Evolutionary conservation across 73 alveolate species (phyloP).

Genomic region (Paramecium biaurelia): DNA sequence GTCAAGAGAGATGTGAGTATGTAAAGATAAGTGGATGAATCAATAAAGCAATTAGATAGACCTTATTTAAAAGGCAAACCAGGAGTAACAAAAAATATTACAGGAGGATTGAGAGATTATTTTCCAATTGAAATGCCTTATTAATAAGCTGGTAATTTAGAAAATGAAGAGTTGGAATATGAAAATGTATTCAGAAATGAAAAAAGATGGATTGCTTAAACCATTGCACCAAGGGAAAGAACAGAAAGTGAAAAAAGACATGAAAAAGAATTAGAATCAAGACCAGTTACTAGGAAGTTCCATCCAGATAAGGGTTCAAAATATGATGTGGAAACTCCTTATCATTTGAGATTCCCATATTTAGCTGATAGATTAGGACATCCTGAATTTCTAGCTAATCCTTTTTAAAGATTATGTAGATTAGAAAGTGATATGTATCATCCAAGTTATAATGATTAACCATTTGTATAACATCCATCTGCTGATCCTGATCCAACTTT

Average conservation of each 20-base stretch:
- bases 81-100: conserved; percentile 48
- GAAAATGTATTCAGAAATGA: conserved; percentile 59
- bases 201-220: conserved; percentile 64
- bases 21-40: conserved; percentile 49
- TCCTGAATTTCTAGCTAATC: conserved; percentile 81
- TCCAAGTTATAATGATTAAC: conserved; percentile 82
- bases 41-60: conserved; percentile 45
- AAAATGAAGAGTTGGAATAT: conserved; percentile 1
- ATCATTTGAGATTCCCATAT: conserved; percentile 86
- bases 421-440: conserved; percentile 82
- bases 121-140: conserved; percentile 16
- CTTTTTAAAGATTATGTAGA: conserved; percentile 77
- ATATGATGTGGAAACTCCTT: conserved; percentile 84
- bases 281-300: conserved; percentile 55
- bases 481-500: conserved; percentile 86
- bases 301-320: conserved; percentile 80
- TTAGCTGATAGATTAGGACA: conserved; percentile 88
- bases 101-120: conserved; percentile 60
- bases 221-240: not conserved
- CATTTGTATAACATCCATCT: conserved; percentile 87
- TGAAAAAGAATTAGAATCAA: conserved; percentile 34
- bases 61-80: conserved; percentile 58
- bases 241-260: conserved; percentile 32
- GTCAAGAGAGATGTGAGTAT: conserved; percentile 33
- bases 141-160: not conserved